Percentiles rank a stretch among this genome's conserved stretches.
These are phyloP conservation scores for Dictyostelium purpureum DNA, from an alignment of 78 protist species.

Conservation along the genomic window DNA sequence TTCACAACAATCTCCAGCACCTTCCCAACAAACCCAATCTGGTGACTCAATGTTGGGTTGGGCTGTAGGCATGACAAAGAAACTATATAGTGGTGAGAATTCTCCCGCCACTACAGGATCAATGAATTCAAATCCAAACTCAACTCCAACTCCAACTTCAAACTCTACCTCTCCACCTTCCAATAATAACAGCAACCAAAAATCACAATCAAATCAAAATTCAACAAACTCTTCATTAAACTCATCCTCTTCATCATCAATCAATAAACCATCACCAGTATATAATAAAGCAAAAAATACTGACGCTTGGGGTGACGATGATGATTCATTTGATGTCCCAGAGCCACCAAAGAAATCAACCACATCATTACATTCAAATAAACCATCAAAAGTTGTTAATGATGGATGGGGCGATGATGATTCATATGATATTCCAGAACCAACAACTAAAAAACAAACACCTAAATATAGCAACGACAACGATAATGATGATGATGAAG, in stretches of 20 bases:
- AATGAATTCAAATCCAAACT: too few relatives aligned
- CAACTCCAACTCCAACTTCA: neutral
- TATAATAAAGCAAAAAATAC: neutral
- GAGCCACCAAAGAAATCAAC: conserved; percentile 5
- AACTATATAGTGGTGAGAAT: neutral
- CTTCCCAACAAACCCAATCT: neutral
- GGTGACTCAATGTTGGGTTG: conserved; percentile 51
- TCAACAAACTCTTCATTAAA: neutral
- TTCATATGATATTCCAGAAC: neutral
- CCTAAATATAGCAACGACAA: neutral
- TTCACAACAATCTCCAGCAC: neutral
- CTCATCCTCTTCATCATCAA: neutral
- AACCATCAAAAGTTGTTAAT: neutral
- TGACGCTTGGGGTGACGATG: conserved; percentile 68
- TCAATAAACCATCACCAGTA: neutral
- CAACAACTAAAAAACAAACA: neutral
- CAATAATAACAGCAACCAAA: conserved; percentile 24
- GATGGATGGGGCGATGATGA: conserved; percentile 37
- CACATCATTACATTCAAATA: neutral
- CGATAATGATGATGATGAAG: neutral
- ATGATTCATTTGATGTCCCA: neutral
- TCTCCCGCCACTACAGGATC: neutral
- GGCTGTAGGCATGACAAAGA: conserved; percentile 59
- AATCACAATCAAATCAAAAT: neutral
- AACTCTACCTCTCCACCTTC: neutral